Base-by-base conservation (phyloP, 2,329 filamentous ascomycete species). In the Acephala macrosclerotiorum region DNA sequence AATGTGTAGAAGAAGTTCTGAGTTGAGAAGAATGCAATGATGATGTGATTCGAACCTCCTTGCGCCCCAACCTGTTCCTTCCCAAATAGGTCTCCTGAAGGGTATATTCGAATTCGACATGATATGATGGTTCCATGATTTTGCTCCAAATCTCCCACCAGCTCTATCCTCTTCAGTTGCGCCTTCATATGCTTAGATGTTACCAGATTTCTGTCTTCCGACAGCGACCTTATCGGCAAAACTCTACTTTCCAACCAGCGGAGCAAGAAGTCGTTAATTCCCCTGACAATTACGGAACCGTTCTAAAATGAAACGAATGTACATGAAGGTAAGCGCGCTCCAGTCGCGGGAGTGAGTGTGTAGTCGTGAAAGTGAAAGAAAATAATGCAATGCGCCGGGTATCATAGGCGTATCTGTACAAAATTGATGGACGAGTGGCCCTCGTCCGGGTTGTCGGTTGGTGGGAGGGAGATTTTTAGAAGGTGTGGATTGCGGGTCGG, bases 311-410 rank as follows among this genome's bases (percentile, higher is more conserved):
- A 60, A 62, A 59, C 25, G 33, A 63, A 58, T 64, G 29, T 64
- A 56, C 35, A 7, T 58, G 60, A 63, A 68, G 53, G 58, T 66
- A 58, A 42, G 62, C 67, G 68, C 69, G 70, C 63, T 64, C 70
- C 68, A 68, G 70, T 69, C 70, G 70, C 68, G 69, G 51, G 57
- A 69, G 64, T 33, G 65, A 66, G 26, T 60, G 51, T 64, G 25
- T 51, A n/a, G 59, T 65, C 61, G 61, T 61, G 20, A 47, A 51
- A 25, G 33, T 42, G 22, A 25, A 35, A 49, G 53, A 47, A 35
- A 29, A 61, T 6, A 25, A 33, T 38, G 42, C 22, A 29, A 22
- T 22, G 45, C 36, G 59, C 33, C 33, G 25, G 36, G 47, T 38
- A 55, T 22, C 60, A 14, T 42, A 14, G 49, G 40, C 47, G 33